Evolutionary conservation across 305 asterid genomes (phyloP).

Genomic region (Fraxinus xanthoxyloides): DNA sequence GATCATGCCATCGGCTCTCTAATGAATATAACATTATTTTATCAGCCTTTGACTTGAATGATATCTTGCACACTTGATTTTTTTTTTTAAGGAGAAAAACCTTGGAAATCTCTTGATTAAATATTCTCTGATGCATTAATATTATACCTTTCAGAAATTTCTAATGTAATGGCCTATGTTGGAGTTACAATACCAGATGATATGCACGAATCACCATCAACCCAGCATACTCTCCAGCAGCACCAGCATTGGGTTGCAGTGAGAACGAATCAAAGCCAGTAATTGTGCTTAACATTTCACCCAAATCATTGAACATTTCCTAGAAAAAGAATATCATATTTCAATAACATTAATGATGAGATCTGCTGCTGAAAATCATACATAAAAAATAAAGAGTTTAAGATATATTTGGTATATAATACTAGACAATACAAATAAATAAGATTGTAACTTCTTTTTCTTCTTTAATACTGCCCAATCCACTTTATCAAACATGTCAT

Average conservation of each 20-base stretch:
- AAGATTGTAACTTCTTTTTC: not conserved
- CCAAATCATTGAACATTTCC: conserved; percentile 97
- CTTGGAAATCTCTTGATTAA: not conserved
- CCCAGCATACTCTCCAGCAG: conserved; percentile 98
- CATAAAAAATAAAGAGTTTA: not conserved
- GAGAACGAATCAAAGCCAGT: conserved; percentile 98
- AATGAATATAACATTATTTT: not conserved
- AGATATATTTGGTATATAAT: not conserved
- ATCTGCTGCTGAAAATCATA: not conserved
- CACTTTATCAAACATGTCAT: not conserved
- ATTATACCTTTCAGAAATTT: not conserved
- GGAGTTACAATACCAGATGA: conserved; percentile 62
- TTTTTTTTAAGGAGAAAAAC: not conserved
- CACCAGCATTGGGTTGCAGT: conserved; percentile 99
- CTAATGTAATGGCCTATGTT: not conserved
- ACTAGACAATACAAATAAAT: not conserved
- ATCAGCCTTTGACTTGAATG: not conserved
- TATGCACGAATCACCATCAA: conserved; percentile 97
- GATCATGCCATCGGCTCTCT: not conserved
- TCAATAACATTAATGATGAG: conserved; percentile 1
- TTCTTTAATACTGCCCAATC: not conserved
- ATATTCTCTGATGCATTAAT: not conserved
- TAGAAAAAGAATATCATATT: conserved; percentile 29
- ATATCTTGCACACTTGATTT: not conserved
- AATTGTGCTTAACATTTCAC: conserved; percentile 76